These are phyloP conservation scores for Cymbopogon flexuosus DNA, from an alignment of 202 grass and related monocot species.

Conservation along the genomic window DNA sequence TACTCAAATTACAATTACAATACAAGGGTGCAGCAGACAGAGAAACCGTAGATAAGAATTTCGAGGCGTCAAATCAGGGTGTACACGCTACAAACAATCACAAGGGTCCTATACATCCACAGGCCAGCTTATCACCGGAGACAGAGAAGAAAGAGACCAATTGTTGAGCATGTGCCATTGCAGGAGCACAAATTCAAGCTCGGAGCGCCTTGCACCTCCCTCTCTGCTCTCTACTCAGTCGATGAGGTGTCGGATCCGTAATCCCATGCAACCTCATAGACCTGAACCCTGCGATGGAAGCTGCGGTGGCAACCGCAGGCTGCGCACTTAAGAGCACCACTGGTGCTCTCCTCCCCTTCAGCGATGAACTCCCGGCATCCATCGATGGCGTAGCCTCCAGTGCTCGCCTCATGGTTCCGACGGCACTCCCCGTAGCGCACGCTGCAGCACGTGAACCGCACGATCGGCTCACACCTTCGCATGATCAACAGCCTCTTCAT, in stretches of 20 bases:
- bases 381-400: slow-evolving; percentile 59
- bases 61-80: slow-evolving; percentile 4
- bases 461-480: slow-evolving; percentile 54
- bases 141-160: not conserved
- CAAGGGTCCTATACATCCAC: slow-evolving; percentile 20
- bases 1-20: slow-evolving; percentile 35
- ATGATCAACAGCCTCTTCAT: slow-evolving; percentile 77
- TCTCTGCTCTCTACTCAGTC: slow-evolving; percentile 16
- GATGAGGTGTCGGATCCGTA: slow-evolving; percentile 26
- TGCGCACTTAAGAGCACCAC: slow-evolving; percentile 45
- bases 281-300: slow-evolving; percentile 69
- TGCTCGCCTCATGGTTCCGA: slow-evolving; percentile 63
- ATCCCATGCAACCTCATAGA: slow-evolving; percentile 59
- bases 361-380: slow-evolving; percentile 73
- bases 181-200: not conserved
- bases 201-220: not conserved
- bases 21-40: not conserved
- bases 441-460: slow-evolving; percentile 49
- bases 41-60: slow-evolving; percentile 9
- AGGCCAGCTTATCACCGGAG: not conserved
- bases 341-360: slow-evolving; percentile 52
- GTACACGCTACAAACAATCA: slow-evolving; percentile 38
- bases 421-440: slow-evolving; percentile 65
- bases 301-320: slow-evolving; percentile 66
- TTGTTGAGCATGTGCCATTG: not conserved